phyloP scores from a whole-genome alignment of 495 filamentous ascomycete genomes.

The Hypoxylon perforatum region DNA sequence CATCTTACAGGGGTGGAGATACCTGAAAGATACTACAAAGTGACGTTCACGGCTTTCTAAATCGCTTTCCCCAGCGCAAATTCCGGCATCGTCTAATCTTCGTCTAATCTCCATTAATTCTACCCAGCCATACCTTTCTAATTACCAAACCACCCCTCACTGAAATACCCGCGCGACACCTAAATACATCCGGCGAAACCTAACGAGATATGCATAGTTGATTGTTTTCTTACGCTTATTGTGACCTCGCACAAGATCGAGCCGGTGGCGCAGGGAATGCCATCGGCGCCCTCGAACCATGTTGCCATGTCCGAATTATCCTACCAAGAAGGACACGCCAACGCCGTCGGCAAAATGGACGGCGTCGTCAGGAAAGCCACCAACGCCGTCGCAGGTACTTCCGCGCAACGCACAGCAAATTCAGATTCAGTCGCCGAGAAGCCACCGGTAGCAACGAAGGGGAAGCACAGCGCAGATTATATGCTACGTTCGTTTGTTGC shows the following conservation, averaged over 20 bases:
- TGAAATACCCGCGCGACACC: neutral
- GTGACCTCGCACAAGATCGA: slow-evolving; percentile 13
- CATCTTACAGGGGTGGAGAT: slow-evolving; percentile 12
- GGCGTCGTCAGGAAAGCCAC: slow-evolving; percentile 36
- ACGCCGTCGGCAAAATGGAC: slow-evolving; percentile 38
- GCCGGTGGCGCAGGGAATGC: slow-evolving; percentile 57
- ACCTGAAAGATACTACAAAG: slow-evolving; percentile 23
- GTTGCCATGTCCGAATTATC: slow-evolving; percentile 58
- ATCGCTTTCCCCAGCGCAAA: slow-evolving; percentile 33
- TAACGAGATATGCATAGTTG: slow-evolving; percentile 27
- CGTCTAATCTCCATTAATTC: slow-evolving; percentile 14
- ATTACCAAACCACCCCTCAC: neutral
- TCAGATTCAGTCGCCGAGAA: slow-evolving; percentile 49
- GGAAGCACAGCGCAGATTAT: slow-evolving; percentile 84
- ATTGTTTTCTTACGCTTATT: slow-evolving; percentile 1
- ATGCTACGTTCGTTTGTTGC: slow-evolving; percentile 82
- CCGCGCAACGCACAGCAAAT: slow-evolving; percentile 24
- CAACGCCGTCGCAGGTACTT: slow-evolving; percentile 33
- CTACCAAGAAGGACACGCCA: slow-evolving; percentile 50
- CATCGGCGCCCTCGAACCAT: slow-evolving; percentile 61
- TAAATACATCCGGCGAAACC: no score
- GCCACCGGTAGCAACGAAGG: slow-evolving; percentile 47
- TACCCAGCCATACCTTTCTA: no score
- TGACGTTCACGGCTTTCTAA: slow-evolving; percentile 46
- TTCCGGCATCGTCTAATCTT: slow-evolving; percentile 31